phyloP scores from a whole-genome alignment of 2,329 filamentous ascomycete genomes.

The Didymosphaeria variabile region DNA sequence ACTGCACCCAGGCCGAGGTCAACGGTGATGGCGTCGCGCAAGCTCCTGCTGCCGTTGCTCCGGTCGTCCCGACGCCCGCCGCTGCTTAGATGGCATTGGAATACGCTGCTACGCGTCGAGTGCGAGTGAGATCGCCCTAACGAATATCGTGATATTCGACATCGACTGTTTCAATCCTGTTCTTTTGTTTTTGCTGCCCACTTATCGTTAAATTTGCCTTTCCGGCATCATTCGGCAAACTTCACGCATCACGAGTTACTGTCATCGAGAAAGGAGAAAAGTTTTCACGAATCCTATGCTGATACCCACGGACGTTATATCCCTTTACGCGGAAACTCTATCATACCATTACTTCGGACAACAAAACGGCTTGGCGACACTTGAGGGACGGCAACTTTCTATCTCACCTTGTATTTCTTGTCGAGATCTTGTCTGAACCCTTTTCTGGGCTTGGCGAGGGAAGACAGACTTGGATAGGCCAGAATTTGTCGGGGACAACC shows the following conservation, averaged over 20 bases:
- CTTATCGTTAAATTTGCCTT: conserved; percentile 42
- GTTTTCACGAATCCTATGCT: conserved; percentile 54
- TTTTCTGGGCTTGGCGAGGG: conserved; percentile 19
- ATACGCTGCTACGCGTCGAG: neutral
- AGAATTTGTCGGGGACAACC: conserved; percentile 30
- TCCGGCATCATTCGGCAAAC: conserved; percentile 45
- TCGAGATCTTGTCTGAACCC: conserved; percentile 14
- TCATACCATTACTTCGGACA: conserved; percentile 47
- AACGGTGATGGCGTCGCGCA: conserved; percentile 51
- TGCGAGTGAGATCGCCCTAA: conserved; percentile 33
- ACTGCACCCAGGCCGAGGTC: conserved; percentile 81
- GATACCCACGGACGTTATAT: conserved; percentile 56
- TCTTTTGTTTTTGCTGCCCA: conserved; percentile 30
- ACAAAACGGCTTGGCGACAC: conserved; percentile 47
- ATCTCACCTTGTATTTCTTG: conserved; percentile 26
- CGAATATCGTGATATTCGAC: conserved; percentile 13
- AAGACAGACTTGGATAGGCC: conserved; percentile 37
- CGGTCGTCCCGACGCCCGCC: conserved; percentile 53
- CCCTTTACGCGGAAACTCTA: conserved; percentile 45
- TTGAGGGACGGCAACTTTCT: conserved; percentile 33
- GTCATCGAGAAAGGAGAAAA: conserved; percentile 44
- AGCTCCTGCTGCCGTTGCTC: conserved; percentile 45
- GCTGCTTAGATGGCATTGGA: conserved; percentile 39
- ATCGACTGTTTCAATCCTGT: conserved; percentile 23
- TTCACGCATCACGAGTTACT: conserved; percentile 49